A percentile compares a stretch with the other conserved stretches of the same genome.
These are phyloP conservation scores for Cercophora scortea DNA, from an alignment of 495 filamentous ascomycete genomes.

Conservation along the genomic window DNA sequence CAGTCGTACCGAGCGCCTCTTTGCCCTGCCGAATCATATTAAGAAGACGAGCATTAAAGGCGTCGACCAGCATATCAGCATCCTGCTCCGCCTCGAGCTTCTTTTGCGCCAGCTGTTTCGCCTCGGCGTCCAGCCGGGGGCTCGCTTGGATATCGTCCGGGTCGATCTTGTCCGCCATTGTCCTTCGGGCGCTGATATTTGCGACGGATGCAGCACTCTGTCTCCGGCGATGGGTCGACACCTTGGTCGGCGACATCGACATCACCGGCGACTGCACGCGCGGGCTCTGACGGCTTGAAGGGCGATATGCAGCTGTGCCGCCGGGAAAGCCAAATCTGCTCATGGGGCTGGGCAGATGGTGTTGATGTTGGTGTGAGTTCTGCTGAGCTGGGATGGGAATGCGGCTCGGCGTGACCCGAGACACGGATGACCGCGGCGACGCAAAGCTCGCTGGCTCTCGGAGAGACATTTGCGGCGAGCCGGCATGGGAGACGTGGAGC, in stretches of 20 bases:
- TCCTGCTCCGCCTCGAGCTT: slow-evolving; percentile 65
- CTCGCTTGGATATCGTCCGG: slow-evolving; percentile 25
- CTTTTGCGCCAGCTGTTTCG: slow-evolving; percentile 57
- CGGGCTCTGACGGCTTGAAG: slow-evolving; percentile 21
- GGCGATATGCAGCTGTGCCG: slow-evolving; percentile 14
- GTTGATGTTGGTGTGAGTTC: neutral
- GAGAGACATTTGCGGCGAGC: slow-evolving; percentile 30
- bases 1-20: slow-evolving; percentile 73
- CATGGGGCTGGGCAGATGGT: slow-evolving; percentile 1
- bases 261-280: neutral
- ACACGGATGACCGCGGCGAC: slow-evolving; percentile 31
- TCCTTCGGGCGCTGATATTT: slow-evolving; percentile 10
- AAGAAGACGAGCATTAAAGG: slow-evolving; percentile 68
- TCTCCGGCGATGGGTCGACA: slow-evolving; percentile 23
- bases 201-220: slow-evolving; percentile 26
- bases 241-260: slow-evolving; percentile 13
- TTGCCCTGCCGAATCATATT: slow-evolving; percentile 84
- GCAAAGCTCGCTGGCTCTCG: slow-evolving; percentile 47
- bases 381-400: slow-evolving; percentile 25
- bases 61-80: slow-evolving; percentile 66
- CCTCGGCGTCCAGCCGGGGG: slow-evolving; percentile 48
- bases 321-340: slow-evolving; percentile 13
- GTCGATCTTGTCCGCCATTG: slow-evolving; percentile 6
- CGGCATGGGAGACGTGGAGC: slow-evolving; percentile 36
- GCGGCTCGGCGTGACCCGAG: slow-evolving; percentile 21